Conservation (phyloP, 2,329 filamentous ascomycete genomes). For the Tolypocladium tundrense region DNA sequence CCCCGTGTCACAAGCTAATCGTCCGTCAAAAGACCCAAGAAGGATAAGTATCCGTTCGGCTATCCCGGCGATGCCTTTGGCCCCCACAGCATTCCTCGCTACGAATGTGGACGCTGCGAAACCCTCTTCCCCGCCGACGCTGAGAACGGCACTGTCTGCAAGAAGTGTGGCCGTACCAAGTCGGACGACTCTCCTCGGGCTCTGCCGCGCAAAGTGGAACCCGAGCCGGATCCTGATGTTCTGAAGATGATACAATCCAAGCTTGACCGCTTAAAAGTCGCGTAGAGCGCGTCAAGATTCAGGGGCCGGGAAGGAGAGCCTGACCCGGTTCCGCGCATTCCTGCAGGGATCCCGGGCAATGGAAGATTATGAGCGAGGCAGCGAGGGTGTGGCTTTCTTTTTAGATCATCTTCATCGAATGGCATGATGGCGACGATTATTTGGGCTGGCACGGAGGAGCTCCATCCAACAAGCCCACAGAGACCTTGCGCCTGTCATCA, state of each 20-base stretch:
- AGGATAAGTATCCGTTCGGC: slow-evolving; percentile 57
- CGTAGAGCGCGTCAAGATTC: slow-evolving; percentile 7
- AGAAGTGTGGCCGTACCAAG: slow-evolving; percentile 49
- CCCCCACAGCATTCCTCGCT: slow-evolving; percentile 38
- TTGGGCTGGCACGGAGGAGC: background rate
- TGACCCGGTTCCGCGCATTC: background rate
- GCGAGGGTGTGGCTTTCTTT: background rate
- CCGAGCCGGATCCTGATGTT: slow-evolving; percentile 50
- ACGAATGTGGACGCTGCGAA: slow-evolving; percentile 54
- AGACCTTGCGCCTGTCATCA: background rate
- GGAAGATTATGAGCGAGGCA: background rate
- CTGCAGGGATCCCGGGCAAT: background rate
- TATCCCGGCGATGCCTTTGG: slow-evolving; percentile 58
- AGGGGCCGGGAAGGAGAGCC: too few species aligned
- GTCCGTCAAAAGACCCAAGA: slow-evolving; percentile 45
- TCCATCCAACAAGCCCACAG: background rate
- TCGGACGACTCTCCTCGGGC: slow-evolving; percentile 49
- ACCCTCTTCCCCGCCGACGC: slow-evolving; percentile 42
- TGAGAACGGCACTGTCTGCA: slow-evolving; percentile 43
- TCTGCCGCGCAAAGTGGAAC: slow-evolving; percentile 49
- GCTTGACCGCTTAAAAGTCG: slow-evolving; percentile 33
- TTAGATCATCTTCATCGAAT: background rate
- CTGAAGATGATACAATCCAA: slow-evolving; percentile 47
- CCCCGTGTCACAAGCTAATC: background rate
- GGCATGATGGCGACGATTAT: background rate